Conservation (phyloP, 2,329 filamentous ascomycete species). For the Fusarium longipes region DNA sequence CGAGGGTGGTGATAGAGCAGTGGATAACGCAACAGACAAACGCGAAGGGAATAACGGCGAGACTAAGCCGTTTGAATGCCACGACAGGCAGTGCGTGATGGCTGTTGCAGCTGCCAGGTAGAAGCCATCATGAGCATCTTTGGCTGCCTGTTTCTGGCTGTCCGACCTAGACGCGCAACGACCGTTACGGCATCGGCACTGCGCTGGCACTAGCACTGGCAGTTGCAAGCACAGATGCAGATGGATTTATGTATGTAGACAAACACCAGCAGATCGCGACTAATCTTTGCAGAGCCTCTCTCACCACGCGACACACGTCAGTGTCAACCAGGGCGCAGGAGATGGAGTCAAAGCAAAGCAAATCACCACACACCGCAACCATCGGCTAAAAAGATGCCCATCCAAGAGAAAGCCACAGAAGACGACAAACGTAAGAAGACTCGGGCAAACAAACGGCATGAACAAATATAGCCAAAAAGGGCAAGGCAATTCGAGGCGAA, state of each 20-base stretch:
- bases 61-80: not conserved
- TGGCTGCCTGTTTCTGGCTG: conserved; percentile 23
- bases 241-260: conserved; percentile 4
- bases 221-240: conserved; percentile 7
- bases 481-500: conserved; percentile 19
- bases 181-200: conserved; percentile 20
- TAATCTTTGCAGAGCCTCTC: conserved; percentile 29
- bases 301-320: conserved; percentile 28
- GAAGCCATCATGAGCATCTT: conserved; percentile 26
- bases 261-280: conserved; percentile 15
- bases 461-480: conserved; percentile 3
- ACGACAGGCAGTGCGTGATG: not conserved
- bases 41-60: not conserved
- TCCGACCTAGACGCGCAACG: conserved; percentile 37
- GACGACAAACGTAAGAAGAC: not conserved
- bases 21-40: conserved; percentile 2
- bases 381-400: not conserved
- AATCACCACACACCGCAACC: conserved; percentile 14
- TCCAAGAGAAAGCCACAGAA: not conserved
- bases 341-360: not conserved
- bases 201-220: conserved; percentile 20
- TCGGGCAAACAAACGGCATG: conserved; percentile 14
- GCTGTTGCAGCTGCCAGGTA: conserved; percentile 10
- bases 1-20: conserved; percentile 3
- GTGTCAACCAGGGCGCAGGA: conserved; percentile 16